Base-by-base conservation (phyloP, 2,329 filamentous ascomycete species). In the Penicillium nordicum region DNA sequence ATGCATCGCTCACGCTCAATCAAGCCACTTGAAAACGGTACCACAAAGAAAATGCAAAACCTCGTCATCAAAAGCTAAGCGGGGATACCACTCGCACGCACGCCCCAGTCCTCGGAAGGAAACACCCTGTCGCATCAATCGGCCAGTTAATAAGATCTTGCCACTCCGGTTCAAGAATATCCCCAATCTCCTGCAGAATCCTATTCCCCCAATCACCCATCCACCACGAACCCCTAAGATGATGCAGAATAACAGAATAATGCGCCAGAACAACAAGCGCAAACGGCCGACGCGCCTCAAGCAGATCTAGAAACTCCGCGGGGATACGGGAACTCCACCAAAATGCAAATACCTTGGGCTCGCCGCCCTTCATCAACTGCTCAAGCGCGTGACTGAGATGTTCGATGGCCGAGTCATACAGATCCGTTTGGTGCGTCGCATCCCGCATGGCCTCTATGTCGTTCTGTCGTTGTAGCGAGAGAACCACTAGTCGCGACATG, bases 191-290 rank as follows among this genome's bases (percentile, higher is more conserved):
- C 67, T 84, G 81, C 16, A 90, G 83, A 63, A 90, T 84, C 53
- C 84, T 81, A 16, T 82, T 80, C 8, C 86, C 82, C 65, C 88
- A 86, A 38, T 87, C 85, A 21, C 84, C 80, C 29, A 89, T 75
- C 87, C 88, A 90, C 88, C 88, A 90, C 16, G 85, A 76, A 16
- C 78, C 71, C 58, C 87, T 82, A 59, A 88, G 76, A 34, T 80
- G 80, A 66, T 86, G 86, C 45, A 89, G 76, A 4, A 77, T 55
- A 9, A 79, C 73, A 0, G 72, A 72, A 57, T 74, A 79, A 57
- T 80, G 73, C 2, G 75, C 76, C 5, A 79, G 66, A 16, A 79
- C 67, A 14, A 76, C 70, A 10, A 80, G 59, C 1, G 77, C 75
- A 55, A 79, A 75, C 0, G 76, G 74, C 18, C 66, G 63, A 18